Conservation (phyloP, 1,284 basidiomycete genomes). For the Cryptococcus jaspeensis region DNA sequence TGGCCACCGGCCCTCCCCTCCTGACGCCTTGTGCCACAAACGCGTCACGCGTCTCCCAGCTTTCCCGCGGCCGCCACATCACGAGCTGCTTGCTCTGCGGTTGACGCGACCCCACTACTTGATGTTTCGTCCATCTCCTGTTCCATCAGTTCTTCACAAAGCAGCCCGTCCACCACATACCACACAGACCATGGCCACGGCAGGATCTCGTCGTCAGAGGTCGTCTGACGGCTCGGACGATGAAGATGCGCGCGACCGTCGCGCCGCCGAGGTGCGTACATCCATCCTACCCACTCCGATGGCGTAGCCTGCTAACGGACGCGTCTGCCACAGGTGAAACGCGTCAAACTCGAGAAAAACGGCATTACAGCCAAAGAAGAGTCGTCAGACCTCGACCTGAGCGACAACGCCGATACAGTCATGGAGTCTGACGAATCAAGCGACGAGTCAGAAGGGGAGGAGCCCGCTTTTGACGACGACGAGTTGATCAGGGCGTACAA, state of each 20-base stretch:
- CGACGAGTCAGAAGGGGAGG: slow-evolving; percentile 3
- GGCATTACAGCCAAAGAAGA: neutral
- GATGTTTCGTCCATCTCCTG: no score
- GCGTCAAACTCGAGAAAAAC: slow-evolving; percentile 6
- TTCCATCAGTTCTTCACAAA: no score
- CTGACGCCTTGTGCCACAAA: no score
- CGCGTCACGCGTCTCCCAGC: no score
- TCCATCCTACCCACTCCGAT: neutral
- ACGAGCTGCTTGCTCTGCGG: no score
- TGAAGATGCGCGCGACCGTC: slow-evolving; percentile 2
- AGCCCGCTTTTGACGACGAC: slow-evolving; percentile 40
- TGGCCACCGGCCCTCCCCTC: no score
- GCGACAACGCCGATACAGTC: neutral
- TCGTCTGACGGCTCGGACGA: neutral
- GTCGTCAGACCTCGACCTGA: neutral
- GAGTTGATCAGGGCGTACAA: slow-evolving; percentile 11
- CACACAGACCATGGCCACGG: neutral
- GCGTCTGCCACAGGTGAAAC: neutral
- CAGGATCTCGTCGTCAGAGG: neutral
- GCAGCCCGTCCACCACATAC: no score
- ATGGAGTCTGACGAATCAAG: neutral
- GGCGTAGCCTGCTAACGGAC: neutral
- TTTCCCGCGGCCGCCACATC: no score
- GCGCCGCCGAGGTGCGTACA: neutral
- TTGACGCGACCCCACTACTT: no score